Evolutionary conservation across 2,329 filamentous ascomycete genomes (phyloP), one percentile per base, ranked within the genome.

Genomic region (Alternaria brassicicola): DNA sequence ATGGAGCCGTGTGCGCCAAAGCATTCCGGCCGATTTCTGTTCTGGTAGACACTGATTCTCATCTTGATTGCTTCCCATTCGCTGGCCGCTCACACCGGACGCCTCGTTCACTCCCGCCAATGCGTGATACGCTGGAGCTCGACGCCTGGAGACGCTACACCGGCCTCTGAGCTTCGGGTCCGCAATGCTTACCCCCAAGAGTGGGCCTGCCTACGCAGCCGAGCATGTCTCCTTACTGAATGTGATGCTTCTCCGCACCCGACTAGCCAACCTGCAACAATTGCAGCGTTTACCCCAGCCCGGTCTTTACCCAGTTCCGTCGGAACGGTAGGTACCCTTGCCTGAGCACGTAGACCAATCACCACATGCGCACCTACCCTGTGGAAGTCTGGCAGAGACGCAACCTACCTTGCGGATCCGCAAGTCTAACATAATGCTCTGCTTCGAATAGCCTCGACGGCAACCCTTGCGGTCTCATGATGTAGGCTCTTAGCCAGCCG

Each of bases 391-490:
- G 49, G 52, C 52, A 46, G 48, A 49, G 49, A 55, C 55, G 53
- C 54, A 61, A 55, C 46, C 56, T 54, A 35, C 23, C 56, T 33
- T 74, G 72, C 73, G 72, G 73, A 74, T 73, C 72, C 72, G 72
- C 72, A 72, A 52, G 52, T 53, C 49, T 56, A 39, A 61, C 58
- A 65, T 38, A 59, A 38, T 39, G 35, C 42, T 48, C 39, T 41
- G 39, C 58, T 35, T 54, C 46, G 19, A 52, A 57, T 51, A 53
- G 57, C 57, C 60, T 55, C 47, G 50, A 38, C 48, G 36, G 46
- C 6, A 46, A 46, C 51, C 53, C 53, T 56, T 48, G 43, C 45
- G 39, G n/a, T 51, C 19, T 57, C 50, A 28, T 55, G 38, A 53
- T 56, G 56, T 52, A 64, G 57, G 49, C 54, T 59, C 50, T n/a